Evolutionary conservation across 2,329 filamentous ascomycete species (phyloP).

Genomic region (Hymenoscyphus albidus): DNA sequence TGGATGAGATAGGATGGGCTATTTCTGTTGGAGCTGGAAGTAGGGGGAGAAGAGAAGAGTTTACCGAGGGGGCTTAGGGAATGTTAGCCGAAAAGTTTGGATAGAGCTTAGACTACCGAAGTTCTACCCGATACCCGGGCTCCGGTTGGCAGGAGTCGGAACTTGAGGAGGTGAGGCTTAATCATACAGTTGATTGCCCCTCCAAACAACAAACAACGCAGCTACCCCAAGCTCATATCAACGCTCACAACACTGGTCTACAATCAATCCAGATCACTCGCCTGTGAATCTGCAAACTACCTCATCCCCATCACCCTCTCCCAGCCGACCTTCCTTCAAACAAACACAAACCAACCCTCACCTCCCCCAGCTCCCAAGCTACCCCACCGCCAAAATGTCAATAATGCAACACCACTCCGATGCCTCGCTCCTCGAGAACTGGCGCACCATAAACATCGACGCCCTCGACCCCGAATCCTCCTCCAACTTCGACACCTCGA

Average conservation of each 20-base stretch:
- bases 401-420: slow-evolving; percentile 63
- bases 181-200: not conserved
- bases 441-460: slow-evolving; percentile 93
- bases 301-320: not conserved
- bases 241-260: too few relatives aligned
- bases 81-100: too few relatives aligned
- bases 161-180: not conserved
- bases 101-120: too few relatives aligned
- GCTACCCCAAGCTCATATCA: too few relatives aligned
- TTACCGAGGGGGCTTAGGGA: too few relatives aligned
- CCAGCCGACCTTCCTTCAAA: slow-evolving; percentile 2
- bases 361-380: slow-evolving; percentile 1
- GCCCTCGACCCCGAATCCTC: slow-evolving; percentile 85
- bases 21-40: too few relatives aligned
- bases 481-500: slow-evolving; percentile 84
- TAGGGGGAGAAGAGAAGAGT: too few relatives aligned
- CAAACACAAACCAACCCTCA: not conserved
- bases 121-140: not conserved
- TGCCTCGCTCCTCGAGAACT: slow-evolving; percentile 59
- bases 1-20: too few relatives aligned
- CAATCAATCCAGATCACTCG: too few relatives aligned
- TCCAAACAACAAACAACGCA: not conserved
- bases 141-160: not conserved
- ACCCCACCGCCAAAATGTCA: slow-evolving; percentile 46
- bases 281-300: not conserved